Evolutionary conservation across 2,329 filamentous ascomycete species (phyloP).

Genomic region (Fonsecaea multimorphosa): DNA sequence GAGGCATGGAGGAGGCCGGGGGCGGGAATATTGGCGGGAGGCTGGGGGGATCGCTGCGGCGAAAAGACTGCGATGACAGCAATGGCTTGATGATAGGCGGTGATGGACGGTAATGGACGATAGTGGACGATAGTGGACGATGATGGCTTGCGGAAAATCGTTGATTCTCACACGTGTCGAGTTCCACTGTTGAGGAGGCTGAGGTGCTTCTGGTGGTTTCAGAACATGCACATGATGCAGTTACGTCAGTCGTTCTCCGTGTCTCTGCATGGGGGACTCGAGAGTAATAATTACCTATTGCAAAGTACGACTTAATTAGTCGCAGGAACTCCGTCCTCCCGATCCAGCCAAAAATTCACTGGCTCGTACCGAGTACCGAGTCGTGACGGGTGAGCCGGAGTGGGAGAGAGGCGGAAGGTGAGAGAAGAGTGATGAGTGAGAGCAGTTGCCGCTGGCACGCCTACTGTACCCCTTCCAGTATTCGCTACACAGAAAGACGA

Average conservation of each 20-base stretch:
- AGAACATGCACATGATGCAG: not conserved
- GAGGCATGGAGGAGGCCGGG: not conserved
- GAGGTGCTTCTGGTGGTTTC: not conserved
- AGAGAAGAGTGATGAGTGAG: not conserved
- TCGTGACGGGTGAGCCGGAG: not conserved
- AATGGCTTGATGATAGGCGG: not conserved
- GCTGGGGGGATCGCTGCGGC: not conserved
- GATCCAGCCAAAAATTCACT: too few species aligned
- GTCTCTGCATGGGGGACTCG: too few species aligned
- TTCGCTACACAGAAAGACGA: not conserved
- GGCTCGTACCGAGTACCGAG: not conserved
- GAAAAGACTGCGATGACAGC: not conserved
- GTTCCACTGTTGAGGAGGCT: not conserved
- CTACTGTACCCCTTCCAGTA: too few species aligned
- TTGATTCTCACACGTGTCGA: slow-evolving; percentile 5
- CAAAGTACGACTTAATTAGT: too few species aligned
- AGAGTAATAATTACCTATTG: too few species aligned
- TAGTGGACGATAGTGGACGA: too few species aligned
- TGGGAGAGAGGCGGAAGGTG: not conserved
- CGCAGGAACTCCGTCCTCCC: too few species aligned
- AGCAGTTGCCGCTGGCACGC: not conserved
- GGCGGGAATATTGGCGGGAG: not conserved
- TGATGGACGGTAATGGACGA: too few species aligned
- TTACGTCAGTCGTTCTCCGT: not conserved
- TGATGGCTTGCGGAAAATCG: slow-evolving; percentile 1